Base-by-base conservation (phyloP, 805 yeast genomes). In the Isabelozyma pseudorhagii region DNA sequence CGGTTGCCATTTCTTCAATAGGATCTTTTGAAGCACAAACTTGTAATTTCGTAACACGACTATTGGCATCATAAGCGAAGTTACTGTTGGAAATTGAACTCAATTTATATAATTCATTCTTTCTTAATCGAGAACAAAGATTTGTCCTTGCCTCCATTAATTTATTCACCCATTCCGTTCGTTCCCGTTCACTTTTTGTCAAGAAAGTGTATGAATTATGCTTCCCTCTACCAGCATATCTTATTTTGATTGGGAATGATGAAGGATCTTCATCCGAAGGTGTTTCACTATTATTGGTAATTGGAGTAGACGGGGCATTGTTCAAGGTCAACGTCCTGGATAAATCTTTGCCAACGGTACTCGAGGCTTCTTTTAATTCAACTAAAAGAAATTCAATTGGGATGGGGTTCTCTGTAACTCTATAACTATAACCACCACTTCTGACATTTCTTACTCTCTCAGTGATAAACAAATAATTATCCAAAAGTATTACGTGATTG, bases 391-490 rank as follows among this genome's bases (percentile, higher is more conserved):
- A 82, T 55, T 81, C 86, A 25, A 82, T 71, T 0, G 87, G 85
- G 8, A 84, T 79, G 1, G 89, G 89, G 42, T 72, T 73, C 56
- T 83, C 89, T 9, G 72, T 60, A 0, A 84, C 75, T 54, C 74
- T 58, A 49, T 61, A 70, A 11, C 53, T 75, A 43, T 51, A 47
- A 61, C 74, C 47, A 14, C 55, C 54, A 25, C 34, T 40, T 42
- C 56, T 60, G 31, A 71, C 78, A 42, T 75, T 78, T 8, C 72
- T 71, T 2, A 78, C 64, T 44, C 74, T 75, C 40, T 89, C 85
- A 0, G 89, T 84, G 1, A 89, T 77, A 31, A 89, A 60, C 42
- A 89, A 66, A 56, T 76, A 87, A 58, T 89, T 87, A 60, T 89
- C 96, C 46, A 89, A 66, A 28, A 89, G 66, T 15, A 88, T 80